Conservation (phyloP, 768 basidiomycete species). For the Lentinula sp. region DNA sequence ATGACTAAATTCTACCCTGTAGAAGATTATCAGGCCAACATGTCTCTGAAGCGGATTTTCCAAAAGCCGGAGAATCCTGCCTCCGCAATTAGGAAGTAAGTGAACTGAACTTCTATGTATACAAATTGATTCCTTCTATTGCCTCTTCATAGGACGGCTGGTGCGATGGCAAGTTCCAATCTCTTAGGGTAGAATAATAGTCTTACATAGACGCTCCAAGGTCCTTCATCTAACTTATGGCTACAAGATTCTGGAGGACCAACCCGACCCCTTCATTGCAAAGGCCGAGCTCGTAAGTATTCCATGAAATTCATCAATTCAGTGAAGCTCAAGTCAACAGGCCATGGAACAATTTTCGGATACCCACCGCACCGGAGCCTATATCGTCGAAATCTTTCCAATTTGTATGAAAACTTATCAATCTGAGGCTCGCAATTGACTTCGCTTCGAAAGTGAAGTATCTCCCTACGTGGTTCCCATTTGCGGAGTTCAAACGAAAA, state of each 20-base stretch:
- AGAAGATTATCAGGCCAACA: constrained; percentile 27
- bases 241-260: constrained; percentile 3
- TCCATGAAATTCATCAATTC: neutral
- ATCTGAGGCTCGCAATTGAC: neutral
- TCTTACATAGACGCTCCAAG: neutral
- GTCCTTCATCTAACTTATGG: constrained; percentile 3
- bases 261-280: constrained; percentile 3
- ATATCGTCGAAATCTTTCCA: constrained; percentile 8
- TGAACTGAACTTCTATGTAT: neutral
- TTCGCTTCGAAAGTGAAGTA: constrained; percentile 21
- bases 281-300: neutral
- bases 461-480: constrained; percentile 28
- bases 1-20: constrained; percentile 20
- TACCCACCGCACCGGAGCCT: constrained; percentile 3
- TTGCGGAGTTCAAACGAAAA: constrained; percentile 24
- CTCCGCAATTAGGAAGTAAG: constrained; percentile 7
- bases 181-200: neutral
- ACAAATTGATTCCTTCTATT: neutral
- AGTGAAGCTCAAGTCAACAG: neutral
- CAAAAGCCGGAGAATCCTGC: constrained; percentile 23
- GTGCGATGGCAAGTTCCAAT: neutral
- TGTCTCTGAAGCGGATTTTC: constrained; percentile 29
- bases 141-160: neutral
- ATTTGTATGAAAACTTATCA: neutral
- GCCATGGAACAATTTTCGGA: constrained; percentile 3